A percentile compares a stretch with the other conserved stretches of the same genome.
Evolutionary conservation across 306 rosid species (phyloP).

Genomic region (Rosa multiflora): DNA sequence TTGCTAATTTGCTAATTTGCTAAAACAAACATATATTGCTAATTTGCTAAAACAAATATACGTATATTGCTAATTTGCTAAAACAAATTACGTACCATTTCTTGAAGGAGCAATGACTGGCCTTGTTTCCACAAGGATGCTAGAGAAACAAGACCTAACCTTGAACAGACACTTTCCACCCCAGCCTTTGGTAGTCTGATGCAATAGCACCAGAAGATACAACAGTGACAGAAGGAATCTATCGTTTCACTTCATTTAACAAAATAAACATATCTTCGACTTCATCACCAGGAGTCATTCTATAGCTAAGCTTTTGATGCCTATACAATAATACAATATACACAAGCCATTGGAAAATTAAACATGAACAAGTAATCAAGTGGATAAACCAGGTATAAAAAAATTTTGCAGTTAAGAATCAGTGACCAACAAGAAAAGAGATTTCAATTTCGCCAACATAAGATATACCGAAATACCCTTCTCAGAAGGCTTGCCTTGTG

Average conservation of each 20-base stretch:
- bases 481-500: slow-evolving; percentile 75
- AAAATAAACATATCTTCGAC: slow-evolving; percentile 91
- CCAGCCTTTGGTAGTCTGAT: slow-evolving; percentile 95
- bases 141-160: slow-evolving; percentile 98
- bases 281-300: slow-evolving; percentile 84
- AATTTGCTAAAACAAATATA: too few species aligned
- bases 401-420: neutral
- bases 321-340: slow-evolving; percentile 32
- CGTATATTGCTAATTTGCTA: slow-evolving; percentile 23
- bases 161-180: slow-evolving; percentile 95
- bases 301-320: slow-evolving; percentile 85
- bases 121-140: slow-evolving; percentile 97
- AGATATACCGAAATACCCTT: slow-evolving; percentile 32
- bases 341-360: slow-evolving; percentile 23
- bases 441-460: slow-evolving; percentile 25
- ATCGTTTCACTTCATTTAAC: slow-evolving; percentile 80
- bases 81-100: slow-evolving; percentile 73
- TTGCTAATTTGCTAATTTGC: too few species aligned
- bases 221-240: slow-evolving; percentile 75
- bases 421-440: slow-evolving; percentile 1
- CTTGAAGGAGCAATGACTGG: slow-evolving; percentile 87
- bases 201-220: slow-evolving; percentile 98
- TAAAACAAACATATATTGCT: too few species aligned
- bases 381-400: neutral
- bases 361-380: slow-evolving; percentile 16